Base-by-base conservation (phyloP, 352 stramenopile genomes). In the Pythium scleroteichum region DNA sequence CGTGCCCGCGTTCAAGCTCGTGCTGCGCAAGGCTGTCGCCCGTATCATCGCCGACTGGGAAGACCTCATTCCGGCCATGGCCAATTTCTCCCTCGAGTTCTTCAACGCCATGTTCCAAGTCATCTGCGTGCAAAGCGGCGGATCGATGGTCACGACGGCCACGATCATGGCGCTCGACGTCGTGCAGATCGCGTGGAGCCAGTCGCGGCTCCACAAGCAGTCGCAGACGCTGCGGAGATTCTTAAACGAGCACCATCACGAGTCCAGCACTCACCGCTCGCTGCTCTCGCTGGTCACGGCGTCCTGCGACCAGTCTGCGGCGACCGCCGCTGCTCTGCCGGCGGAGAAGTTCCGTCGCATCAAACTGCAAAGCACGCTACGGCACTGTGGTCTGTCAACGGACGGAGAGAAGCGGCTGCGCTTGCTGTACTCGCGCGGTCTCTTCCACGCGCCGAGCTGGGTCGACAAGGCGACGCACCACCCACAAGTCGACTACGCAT, bases 101-200 rank as follows among this genome's bases (percentile, higher is more conserved):
- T 77, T 72, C 54, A 67, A 72, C 33, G 39, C 63, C 12, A 22
- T 78, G 0, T 80, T 72, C 38, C 19, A 76, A 17, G 58, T 66
- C 6, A 69, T 52, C 3, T 72, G 64, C 42, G 72, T 78, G 50
- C 63, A 78, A 26, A 51, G 40, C 20, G 55, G 58, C 7, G 53
- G 29, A 16, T 71, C 65, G 4, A 13, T 29, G 4, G 19, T 45
- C 22, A 53, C 54, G 4, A 40, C 42, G 10, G 49, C 45, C 40
- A 27, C 44, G 7, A 66, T 66, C 48, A 55, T 66, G 49, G 51
- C 16, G 1, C 40, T 66, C 20, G 58, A 60, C 20, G 33, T 49
- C 14, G 42, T 32, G 0, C 23, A 55, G 10, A 20, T 51, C 8
- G 7, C 59, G 4, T 20, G 22, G 19, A 23, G 33, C 10, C 17